Conservation (phyloP, 2,329 filamentous ascomycete genomes). For the Amylocarpus encephaloides region DNA sequence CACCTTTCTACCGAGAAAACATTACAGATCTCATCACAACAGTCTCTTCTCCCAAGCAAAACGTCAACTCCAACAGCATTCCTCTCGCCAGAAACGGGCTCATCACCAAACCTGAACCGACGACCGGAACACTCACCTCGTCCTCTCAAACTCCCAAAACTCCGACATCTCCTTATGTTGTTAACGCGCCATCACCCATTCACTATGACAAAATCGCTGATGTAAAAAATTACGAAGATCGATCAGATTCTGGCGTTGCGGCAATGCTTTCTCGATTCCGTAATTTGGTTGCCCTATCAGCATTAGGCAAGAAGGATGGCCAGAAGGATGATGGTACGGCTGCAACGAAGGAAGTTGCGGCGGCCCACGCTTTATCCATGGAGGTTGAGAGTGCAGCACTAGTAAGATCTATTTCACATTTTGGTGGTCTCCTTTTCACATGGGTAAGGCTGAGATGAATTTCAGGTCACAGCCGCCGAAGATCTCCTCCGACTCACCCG, state of each 20-base stretch:
- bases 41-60: not conserved
- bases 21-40: not conserved
- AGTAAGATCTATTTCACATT: constrained; percentile 15
- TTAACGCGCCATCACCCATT: not conserved
- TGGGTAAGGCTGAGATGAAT: not conserved
- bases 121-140: too few relatives aligned
- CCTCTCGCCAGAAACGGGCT: not conserved
- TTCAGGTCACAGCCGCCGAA: constrained; percentile 31
- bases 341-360: constrained; percentile 29
- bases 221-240: constrained; percentile 33
- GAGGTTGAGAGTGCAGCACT: constrained; percentile 30
- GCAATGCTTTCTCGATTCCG: constrained; percentile 40
- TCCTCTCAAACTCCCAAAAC: not conserved
- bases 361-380: constrained; percentile 28
- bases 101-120: not conserved
- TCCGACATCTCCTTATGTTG: not conserved
- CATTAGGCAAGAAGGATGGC: constrained; percentile 14
- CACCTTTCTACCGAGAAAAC: not conserved
- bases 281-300: constrained; percentile 34
- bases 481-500: constrained; percentile 42
- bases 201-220: not conserved
- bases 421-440: not conserved
- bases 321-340: constrained; percentile 16
- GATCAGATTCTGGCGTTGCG: constrained; percentile 40
- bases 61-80: not conserved